Conservation (phyloP, 352 stramenopile genomes). For the Hyaloperonospora arabidopsidis region DNA sequence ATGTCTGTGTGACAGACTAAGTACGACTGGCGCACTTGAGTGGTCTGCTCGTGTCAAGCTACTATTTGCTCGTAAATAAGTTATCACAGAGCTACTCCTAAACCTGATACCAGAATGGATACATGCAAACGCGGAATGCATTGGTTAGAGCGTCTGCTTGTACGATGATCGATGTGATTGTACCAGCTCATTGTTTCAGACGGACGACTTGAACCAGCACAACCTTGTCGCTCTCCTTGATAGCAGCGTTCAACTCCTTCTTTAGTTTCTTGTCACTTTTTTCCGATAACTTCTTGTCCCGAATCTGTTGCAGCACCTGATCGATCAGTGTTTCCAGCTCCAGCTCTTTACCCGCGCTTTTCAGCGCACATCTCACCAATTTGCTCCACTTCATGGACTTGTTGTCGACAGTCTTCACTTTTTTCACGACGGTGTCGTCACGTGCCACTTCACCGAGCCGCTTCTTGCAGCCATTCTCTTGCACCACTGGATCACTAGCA, state of each 20-base stretch:
- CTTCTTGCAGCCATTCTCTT: slow-evolving; percentile 36
- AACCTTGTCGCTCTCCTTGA: slow-evolving; percentile 39
- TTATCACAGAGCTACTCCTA: no score
- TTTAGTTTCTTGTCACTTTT: slow-evolving; percentile 62
- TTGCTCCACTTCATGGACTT: slow-evolving; percentile 68
- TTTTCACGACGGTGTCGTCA: slow-evolving; percentile 31
- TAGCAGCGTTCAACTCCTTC: slow-evolving; percentile 51
- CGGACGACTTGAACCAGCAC: slow-evolving; percentile 46
- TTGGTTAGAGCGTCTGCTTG: no score
- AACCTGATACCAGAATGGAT: no score
- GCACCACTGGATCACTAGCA: not conserved
- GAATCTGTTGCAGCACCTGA: slow-evolving; percentile 39
- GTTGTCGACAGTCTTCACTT: slow-evolving; percentile 39
- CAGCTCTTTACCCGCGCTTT: slow-evolving; percentile 42
- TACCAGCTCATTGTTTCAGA: slow-evolving; percentile 16
- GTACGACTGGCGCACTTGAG: no score
- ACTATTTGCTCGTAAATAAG: no score
- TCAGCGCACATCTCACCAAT: slow-evolving; percentile 50
- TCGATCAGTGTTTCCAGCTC: slow-evolving; percentile 45
- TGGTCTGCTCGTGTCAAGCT: no score
- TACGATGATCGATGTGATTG: not conserved
- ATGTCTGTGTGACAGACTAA: no score
- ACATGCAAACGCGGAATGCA: no score
- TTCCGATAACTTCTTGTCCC: slow-evolving; percentile 33
- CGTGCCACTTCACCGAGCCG: slow-evolving; percentile 30